A percentile compares a stretch with the other conserved stretches of the same genome.
Conservation (phyloP, 768 basidiomycete species). For the Artomyces pyxidatus region DNA sequence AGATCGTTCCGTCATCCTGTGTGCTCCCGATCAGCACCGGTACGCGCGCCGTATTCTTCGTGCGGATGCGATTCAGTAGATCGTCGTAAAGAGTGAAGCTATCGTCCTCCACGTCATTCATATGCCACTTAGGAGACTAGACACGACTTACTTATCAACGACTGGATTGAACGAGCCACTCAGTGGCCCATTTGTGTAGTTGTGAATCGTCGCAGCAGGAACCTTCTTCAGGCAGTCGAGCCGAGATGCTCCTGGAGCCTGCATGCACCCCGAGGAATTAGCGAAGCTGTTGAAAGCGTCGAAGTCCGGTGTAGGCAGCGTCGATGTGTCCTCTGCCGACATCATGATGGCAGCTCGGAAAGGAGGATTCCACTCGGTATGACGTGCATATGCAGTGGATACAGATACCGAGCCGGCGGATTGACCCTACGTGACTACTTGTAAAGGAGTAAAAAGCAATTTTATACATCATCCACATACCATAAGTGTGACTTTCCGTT, state of each 20-base stretch:
- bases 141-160: conserved; percentile 7
- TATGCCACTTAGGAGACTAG: neutral
- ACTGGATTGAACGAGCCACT: neutral
- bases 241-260: conserved; percentile 13
- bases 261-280: conserved; percentile 12
- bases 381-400: neutral
- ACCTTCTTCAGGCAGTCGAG: conserved; percentile 19
- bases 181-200: conserved; percentile 7
- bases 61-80: conserved; percentile 5
- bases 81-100: conserved; percentile 4
- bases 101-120: neutral
- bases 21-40: conserved; percentile 6
- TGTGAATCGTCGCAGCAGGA: conserved; percentile 14
- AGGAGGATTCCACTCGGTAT: neutral
- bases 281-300: conserved; percentile 4
- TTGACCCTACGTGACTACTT: conserved; percentile 3
- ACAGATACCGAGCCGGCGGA: conserved; percentile 7
- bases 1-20: conserved; percentile 2
- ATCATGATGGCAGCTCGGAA: neutral
- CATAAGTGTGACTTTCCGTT: conserved; percentile 30
- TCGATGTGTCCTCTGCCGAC: neutral
- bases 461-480: too few relatives aligned
- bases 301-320: neutral
- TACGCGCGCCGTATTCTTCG: neutral
- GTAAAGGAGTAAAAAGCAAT: too few relatives aligned